These are phyloP conservation scores for Panellus pusillus DNA, from an alignment of 768 basidiomycete species.

Conservation along the genomic window DNA sequence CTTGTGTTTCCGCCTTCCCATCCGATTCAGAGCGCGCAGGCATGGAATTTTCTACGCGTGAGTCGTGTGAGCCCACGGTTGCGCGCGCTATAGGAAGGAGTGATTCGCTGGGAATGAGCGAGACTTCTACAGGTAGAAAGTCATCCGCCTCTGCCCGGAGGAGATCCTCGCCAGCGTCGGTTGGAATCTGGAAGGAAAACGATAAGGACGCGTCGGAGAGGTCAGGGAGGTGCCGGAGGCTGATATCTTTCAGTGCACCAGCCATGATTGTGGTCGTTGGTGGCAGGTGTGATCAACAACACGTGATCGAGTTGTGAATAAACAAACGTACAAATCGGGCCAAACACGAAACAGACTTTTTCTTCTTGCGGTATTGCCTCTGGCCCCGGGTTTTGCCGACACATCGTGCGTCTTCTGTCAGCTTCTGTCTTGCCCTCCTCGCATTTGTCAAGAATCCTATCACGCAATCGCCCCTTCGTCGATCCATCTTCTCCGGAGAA, in stretches of 20 bases:
- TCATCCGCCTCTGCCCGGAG: slow-evolving; percentile 48
- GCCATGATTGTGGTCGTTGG: not conserved
- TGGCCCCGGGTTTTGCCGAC: too few species aligned
- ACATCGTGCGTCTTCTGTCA: too few species aligned
- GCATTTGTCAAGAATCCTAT: too few species aligned
- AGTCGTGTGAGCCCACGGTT: not conserved
- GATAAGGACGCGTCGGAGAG: slow-evolving; percentile 46
- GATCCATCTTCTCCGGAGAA: too few species aligned
- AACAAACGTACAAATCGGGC: not conserved
- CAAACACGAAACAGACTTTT: too few species aligned
- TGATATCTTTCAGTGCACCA: slow-evolving; percentile 33
- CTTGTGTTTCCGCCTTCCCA: not conserved
- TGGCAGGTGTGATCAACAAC: not conserved
- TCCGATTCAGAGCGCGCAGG: not conserved
- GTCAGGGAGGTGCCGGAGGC: slow-evolving; percentile 56
- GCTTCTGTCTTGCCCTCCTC: too few species aligned
- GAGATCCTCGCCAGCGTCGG: slow-evolving; percentile 47
- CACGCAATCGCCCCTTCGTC: too few species aligned
- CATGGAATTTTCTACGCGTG: not conserved
- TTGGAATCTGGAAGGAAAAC: slow-evolving; percentile 58
- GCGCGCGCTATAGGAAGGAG: not conserved
- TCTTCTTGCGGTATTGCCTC: too few species aligned
- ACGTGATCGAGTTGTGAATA: not conserved
- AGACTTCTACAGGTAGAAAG: slow-evolving; percentile 39
- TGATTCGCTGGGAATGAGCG: slow-evolving; percentile 14